These are phyloP conservation scores for Cokeromyces recurvatus DNA, from an alignment of 371 early-diverging fungal genomes.

Conservation along the genomic window DNA sequence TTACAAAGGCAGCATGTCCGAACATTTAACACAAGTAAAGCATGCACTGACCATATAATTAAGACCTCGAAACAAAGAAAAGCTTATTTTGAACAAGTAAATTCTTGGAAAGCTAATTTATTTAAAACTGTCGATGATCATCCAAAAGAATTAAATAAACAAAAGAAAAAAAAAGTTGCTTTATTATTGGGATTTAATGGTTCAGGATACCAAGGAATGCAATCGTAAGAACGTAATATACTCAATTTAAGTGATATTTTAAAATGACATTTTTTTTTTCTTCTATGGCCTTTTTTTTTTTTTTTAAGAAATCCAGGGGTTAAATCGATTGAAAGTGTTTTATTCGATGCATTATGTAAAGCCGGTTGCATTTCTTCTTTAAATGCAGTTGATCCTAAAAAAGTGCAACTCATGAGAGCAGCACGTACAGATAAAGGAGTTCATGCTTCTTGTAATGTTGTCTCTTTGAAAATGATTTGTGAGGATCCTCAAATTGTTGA, in stretches of 20 bases:
- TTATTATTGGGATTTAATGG: conserved; percentile 91
- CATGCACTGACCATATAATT: background rate
- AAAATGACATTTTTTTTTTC: background rate
- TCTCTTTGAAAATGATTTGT: conserved; percentile 86
- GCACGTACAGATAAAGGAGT: conserved; percentile 99
- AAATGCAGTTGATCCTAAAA: conserved; percentile 73
- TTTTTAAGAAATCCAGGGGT: conserved; percentile 72
- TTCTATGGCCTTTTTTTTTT: background rate
- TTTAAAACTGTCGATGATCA: too few species aligned
- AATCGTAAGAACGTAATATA: conserved; percentile 61
- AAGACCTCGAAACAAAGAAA: conserved; percentile 20
- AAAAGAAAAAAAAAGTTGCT: conserved; percentile 79
- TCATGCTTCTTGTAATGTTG: conserved; percentile 96
- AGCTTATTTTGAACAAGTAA: conserved; percentile 12
- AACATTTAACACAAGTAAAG: too few species aligned
- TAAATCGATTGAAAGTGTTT: conserved; percentile 75
- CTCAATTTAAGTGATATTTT: background rate
- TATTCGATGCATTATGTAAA: conserved; percentile 72
- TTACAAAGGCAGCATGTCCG: too few species aligned
- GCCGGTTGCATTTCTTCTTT: conserved; percentile 73
- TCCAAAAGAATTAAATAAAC: too few species aligned
- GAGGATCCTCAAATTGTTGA: conserved; percentile 64
- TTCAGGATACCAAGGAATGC: conserved; percentile 96
- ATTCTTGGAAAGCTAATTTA: conserved; percentile 11
- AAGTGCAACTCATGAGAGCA: conserved; percentile 79